A percentile compares a stretch with the other conserved stretches of the same genome.
Conservation (phyloP, 345 rosid species). For the Dipteronia sinensis region DNA sequence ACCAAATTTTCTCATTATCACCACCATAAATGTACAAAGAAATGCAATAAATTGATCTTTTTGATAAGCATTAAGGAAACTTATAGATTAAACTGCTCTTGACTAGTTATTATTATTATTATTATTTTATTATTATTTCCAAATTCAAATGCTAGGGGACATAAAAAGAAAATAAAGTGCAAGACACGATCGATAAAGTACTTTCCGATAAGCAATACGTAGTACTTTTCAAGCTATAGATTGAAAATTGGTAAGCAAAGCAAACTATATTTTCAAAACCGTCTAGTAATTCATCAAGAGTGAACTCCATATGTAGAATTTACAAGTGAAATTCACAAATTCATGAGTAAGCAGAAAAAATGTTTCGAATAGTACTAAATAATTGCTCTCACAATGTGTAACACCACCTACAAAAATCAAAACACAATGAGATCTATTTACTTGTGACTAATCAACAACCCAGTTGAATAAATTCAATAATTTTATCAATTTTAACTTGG, state of each 20-base stretch:
- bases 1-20: neutral
- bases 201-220: too few relatives aligned
- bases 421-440: neutral
- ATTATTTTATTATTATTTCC: too few relatives aligned
- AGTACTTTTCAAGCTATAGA: too few relatives aligned
- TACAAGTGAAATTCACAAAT: neutral
- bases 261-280: neutral
- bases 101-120: too few relatives aligned
- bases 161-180: too few relatives aligned
- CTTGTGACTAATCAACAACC: neutral
- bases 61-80: neutral
- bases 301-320: neutral
- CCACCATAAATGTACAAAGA: slow-evolving; percentile 4
- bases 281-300: neutral
- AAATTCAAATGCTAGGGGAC: too few relatives aligned
- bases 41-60: neutral
- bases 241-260: neutral
- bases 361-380: neutral
- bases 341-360: neutral
- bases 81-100: neutral
- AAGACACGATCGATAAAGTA: too few relatives aligned
- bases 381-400: neutral
- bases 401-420: neutral
- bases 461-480: neutral
- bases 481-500: neutral